Percentiles rank a stretch among this genome's conserved stretches.
Evolutionary conservation across 106 monocot genomes (phyloP).

Genomic region (Narthecium ossifragum): DNA sequence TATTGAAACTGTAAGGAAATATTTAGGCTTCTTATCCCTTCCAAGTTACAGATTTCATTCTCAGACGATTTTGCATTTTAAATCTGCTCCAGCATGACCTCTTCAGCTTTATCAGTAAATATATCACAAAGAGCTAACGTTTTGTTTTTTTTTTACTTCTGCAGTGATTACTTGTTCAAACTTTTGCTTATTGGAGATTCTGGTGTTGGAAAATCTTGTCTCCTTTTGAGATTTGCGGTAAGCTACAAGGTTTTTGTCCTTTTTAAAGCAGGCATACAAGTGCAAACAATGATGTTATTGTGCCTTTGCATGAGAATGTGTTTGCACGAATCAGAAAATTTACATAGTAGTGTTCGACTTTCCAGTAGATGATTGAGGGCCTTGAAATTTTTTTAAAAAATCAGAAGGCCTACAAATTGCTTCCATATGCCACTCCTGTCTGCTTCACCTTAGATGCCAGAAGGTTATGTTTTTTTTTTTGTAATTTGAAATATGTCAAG

Average conservation of each 20-base stretch:
- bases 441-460: no score
- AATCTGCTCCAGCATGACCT: not conserved
- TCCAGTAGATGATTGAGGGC: not conserved
- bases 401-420: no score
- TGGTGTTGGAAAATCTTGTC: conserved; percentile 48
- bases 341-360: not conserved
- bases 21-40: no score
- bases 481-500: no score
- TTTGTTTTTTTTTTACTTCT: conserved; percentile 2
- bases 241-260: not conserved
- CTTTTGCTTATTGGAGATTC: conserved; percentile 57
- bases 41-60: not conserved
- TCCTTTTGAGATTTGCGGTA: conserved; percentile 52
- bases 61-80: not conserved
- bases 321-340: no score
- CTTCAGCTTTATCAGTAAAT: not conserved
- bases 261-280: not conserved
- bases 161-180: conserved; percentile 50
- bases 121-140: not conserved
- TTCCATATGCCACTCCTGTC: no score
- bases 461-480: no score
- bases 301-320: not conserved
- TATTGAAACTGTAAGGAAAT: no score
- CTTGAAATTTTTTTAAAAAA: not conserved
- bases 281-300: not conserved